Evolutionary conservation across 768 basidiomycete species (phyloP).

Genomic region (Rhodocollybia butyracea): DNA sequence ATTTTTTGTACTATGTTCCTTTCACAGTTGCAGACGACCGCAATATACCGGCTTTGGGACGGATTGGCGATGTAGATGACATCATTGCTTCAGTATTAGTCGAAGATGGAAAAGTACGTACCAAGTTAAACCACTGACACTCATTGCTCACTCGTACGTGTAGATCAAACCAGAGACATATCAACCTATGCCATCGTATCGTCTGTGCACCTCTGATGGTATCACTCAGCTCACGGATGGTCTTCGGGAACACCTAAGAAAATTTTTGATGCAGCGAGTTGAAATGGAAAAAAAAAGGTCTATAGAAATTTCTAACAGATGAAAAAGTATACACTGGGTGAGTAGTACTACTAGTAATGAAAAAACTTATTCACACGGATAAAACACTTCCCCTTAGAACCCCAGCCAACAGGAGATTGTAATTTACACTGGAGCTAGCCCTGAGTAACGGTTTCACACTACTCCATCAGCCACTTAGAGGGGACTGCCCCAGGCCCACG

Average conservation of each 20-base stretch:
- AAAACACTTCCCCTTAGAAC: too few species aligned
- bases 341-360: too few species aligned
- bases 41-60: slow-evolving; percentile 69
- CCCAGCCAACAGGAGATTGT: too few species aligned
- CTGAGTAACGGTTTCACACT: too few species aligned
- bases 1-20: background rate
- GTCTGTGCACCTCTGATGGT: slow-evolving; percentile 75
- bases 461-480: too few species aligned
- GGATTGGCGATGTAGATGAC: slow-evolving; percentile 83
- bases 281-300: background rate
- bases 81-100: slow-evolving; percentile 78
- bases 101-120: slow-evolving; percentile 56
- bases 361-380: too few species aligned
- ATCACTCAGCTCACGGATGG: slow-evolving; percentile 67
- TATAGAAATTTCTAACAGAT: background rate
- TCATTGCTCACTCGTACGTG: background rate
- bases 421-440: too few species aligned
- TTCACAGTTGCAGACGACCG: slow-evolving; percentile 52
- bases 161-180: slow-evolving; percentile 73
- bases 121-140: background rate
- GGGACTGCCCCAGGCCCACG: too few species aligned
- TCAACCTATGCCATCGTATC: slow-evolving; percentile 81
- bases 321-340: too few species aligned
- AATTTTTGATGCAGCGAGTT: background rate
- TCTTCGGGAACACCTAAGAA: slow-evolving; percentile 44